These are phyloP conservation scores for Apiospora arundinis DNA, from an alignment of 2,329 filamentous ascomycete genomes.

Conservation along the genomic window DNA sequence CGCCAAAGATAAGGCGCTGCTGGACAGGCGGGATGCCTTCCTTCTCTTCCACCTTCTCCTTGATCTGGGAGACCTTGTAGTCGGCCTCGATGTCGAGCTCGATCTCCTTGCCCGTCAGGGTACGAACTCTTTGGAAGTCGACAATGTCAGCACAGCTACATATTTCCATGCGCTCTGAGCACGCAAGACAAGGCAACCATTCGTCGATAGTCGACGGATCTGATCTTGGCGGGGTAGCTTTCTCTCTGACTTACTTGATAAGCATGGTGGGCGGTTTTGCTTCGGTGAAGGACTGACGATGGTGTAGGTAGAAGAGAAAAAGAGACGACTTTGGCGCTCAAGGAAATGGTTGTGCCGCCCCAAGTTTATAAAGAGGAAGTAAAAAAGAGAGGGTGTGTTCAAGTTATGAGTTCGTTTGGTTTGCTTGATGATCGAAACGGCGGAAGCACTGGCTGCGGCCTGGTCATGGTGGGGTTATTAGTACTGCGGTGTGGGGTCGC, in stretches of 20 bases:
- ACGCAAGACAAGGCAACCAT: not conserved
- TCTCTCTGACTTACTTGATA: constrained; percentile 57
- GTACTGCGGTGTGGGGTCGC: constrained; percentile 1
- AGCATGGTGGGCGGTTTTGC: constrained; percentile 45
- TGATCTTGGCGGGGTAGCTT: constrained; percentile 11
- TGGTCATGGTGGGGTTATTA: constrained; percentile 6
- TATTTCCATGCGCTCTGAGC: not conserved
- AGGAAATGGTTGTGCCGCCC: constrained; percentile 13
- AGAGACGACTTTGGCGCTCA: constrained; percentile 3
- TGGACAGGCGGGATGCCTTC: constrained; percentile 97
- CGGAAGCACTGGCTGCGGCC: constrained; percentile 10
- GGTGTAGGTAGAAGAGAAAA: not conserved
- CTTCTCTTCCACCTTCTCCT: constrained; percentile 99
- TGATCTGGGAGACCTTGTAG: constrained; percentile 96
- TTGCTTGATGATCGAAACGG: constrained; percentile 13
- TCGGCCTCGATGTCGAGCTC: constrained; percentile 95
- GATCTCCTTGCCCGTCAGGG: constrained; percentile 97
- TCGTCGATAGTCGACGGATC: not conserved
- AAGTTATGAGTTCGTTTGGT: not conserved
- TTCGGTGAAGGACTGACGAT: not conserved
- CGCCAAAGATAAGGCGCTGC: constrained; percentile 93
- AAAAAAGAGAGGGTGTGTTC: not conserved
- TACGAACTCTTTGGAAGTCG: constrained; percentile 75
- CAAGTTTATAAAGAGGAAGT: not conserved
- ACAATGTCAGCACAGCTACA: not conserved